A percentile compares a stretch with the other conserved stretches of the same genome.
Conservation (phyloP, 169 alveolate genomes). For the Fabrea salina region DNA sequence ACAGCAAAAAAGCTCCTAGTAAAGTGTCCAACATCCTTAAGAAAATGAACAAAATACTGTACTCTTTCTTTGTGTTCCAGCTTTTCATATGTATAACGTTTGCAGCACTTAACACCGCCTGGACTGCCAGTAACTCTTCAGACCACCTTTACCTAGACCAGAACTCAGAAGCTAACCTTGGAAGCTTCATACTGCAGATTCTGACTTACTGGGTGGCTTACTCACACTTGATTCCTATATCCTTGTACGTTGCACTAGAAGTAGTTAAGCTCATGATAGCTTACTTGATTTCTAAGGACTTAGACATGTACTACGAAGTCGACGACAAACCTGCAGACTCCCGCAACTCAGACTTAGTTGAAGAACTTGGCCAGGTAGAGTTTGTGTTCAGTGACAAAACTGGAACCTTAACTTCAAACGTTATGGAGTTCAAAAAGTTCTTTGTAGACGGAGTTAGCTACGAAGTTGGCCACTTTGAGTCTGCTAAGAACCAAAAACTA, state of each 20-base stretch:
- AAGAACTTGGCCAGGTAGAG: slow-evolving; percentile 57
- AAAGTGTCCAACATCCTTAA: slow-evolving; percentile 51
- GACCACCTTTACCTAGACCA: background rate
- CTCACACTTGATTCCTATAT: slow-evolving; percentile 84
- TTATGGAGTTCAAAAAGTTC: slow-evolving; percentile 67
- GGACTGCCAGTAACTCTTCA: background rate
- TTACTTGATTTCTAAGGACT: slow-evolving; percentile 41
- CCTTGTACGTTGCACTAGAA: slow-evolving; percentile 50
- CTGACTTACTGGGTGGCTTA: slow-evolving; percentile 27
- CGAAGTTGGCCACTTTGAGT: slow-evolving; percentile 31
- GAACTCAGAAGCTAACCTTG: background rate
- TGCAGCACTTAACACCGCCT: background rate
- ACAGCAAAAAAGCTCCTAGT: slow-evolving; percentile 36
- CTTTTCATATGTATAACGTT: background rate
- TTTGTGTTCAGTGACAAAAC: slow-evolving; percentile 74
- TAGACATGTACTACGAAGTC: slow-evolving; percentile 38
- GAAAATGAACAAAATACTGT: slow-evolving; percentile 46
- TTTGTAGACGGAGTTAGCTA: slow-evolving; percentile 55
- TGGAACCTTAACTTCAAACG: slow-evolving; percentile 76
- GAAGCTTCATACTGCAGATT: background rate
- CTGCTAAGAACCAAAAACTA: background rate
- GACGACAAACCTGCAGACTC: slow-evolving; percentile 27
- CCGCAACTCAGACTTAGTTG: slow-evolving; percentile 47
- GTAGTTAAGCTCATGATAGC: slow-evolving; percentile 47
- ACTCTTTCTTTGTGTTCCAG: slow-evolving; percentile 22